A percentile compares a stretch with the other conserved stretches of the same genome.
These are phyloP conservation scores for Linnemannia schmuckeri DNA, from an alignment of 192 early-diverging fungal species.

Conservation along the genomic window DNA sequence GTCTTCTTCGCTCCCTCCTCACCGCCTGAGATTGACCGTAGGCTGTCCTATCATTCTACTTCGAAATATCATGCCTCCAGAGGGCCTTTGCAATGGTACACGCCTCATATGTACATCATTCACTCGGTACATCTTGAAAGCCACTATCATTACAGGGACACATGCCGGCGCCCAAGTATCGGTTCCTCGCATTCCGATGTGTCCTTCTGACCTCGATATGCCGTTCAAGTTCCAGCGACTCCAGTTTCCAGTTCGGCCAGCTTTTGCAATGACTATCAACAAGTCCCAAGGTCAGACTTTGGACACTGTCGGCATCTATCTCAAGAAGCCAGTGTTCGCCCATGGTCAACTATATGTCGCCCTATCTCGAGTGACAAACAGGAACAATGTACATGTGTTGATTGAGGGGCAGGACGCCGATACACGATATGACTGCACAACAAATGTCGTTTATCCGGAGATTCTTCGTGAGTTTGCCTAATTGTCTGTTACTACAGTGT, in stretches of 20 bases:
- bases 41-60: slow-evolving; percentile 22
- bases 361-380: no score
- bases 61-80: slow-evolving; percentile 22
- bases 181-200: slow-evolving; percentile 22
- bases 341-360: no score
- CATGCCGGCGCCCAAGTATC: slow-evolving; percentile 15
- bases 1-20: slow-evolving; percentile 24
- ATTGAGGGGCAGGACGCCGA: background rate
- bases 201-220: slow-evolving; percentile 8
- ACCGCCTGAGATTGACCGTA: slow-evolving; percentile 10
- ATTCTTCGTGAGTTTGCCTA: background rate
- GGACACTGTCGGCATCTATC: no score
- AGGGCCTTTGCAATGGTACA: slow-evolving; percentile 41
- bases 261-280: no score
- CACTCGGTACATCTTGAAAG: slow-evolving; percentile 3
- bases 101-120: slow-evolving; percentile 16
- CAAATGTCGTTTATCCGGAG: background rate
- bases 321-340: no score
- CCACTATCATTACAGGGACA: slow-evolving; percentile 19
- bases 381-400: background rate
- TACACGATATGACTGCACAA: background rate
- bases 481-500: no score
- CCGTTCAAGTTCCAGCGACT: no score
- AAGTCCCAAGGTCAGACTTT: no score
- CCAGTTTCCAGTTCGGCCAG: no score